phyloP scores from a whole-genome alignment of 306 rosid genomes.

The Lagenaria siceraria region DNA sequence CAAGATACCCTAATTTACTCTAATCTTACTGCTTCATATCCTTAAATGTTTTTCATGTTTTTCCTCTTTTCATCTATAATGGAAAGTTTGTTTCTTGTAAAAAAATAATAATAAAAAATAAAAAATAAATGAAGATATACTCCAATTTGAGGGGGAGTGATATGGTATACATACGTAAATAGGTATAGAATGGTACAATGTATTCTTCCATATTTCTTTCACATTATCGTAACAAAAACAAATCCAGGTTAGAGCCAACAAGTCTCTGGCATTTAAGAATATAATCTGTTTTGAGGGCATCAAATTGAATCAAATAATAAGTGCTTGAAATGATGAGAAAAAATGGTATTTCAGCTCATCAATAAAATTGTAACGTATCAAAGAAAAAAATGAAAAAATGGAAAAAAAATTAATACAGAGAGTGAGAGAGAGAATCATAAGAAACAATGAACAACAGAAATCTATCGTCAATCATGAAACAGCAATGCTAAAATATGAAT shows the following conservation, averaged over 20 bases:
- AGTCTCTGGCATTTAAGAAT: neutral
- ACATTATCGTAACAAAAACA: neutral
- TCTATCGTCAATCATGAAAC: neutral
- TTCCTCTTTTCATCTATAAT: neutral
- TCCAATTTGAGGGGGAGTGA: neutral
- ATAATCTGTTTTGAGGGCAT: neutral
- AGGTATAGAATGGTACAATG: neutral
- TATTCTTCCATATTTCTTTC: neutral
- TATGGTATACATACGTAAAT: neutral
- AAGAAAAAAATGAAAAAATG: neutral
- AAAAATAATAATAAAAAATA: too few relatives aligned
- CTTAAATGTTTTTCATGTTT: neutral
- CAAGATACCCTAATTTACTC: too few relatives aligned
- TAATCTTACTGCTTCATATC: too few relatives aligned
- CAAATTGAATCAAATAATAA: neutral
- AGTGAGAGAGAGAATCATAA: neutral
- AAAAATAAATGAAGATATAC: neutral
- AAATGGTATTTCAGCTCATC: neutral
- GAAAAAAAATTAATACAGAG: neutral
- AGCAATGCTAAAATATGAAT: constrained; percentile 16
- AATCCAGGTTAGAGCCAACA: neutral
- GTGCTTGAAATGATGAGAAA: neutral
- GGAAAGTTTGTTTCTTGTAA: neutral
- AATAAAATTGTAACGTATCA: neutral
- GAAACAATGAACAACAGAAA: constrained; percentile 5